Evolutionary conservation across 306 rosid genomes (phyloP), one percentile per base, ranked within the genome.

Genomic region (Canavalia ensiformis): DNA sequence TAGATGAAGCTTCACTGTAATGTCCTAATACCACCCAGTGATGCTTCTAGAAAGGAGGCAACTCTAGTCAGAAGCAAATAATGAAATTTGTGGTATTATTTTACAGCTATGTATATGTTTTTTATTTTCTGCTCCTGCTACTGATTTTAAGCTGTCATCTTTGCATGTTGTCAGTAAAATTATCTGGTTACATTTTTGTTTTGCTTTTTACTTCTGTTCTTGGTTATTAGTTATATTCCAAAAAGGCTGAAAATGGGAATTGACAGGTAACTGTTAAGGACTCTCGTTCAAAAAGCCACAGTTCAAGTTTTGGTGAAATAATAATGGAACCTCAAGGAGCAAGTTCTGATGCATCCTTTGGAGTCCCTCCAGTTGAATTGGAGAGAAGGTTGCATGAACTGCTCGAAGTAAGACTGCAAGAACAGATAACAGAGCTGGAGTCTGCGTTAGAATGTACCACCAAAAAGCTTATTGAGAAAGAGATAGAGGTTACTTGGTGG

Each of bases 341-440:
- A 70, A 72, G 66, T 74, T 66, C 8, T 84, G 93, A 87, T 71
- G 35, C 78, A 70, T 88, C 89, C 35, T 67, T 12, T 33, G 97
- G 92, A 74, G 93, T 95, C 71, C 57, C 86, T 45, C 97, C 98
- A 4, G 42, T 84, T 56, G 97, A 93, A 85, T 68, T 95, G 3
- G 96, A 93, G 84, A 88, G 94, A 74, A 90, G 87, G 87, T 80
- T 95, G 85, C 96, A 93, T 78, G 92, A 88, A 88, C 88, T 95
- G 44, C 85, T 92, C 25, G 93, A 91, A 86, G 68, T 90, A 35
- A 89, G 93, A 68, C 93, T 91, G 45, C 79, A 88, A 69, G 97
- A 91, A 78, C 91, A 88, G 68, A 88, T 95, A 82, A 69, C 78
- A 75, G 99, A 92, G 68, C 89, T 95, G 13, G 97, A 89, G 81